Evolutionary conservation across 1,284 basidiomycete genomes (phyloP).

Genomic region (Rhizoctonia solani): DNA sequence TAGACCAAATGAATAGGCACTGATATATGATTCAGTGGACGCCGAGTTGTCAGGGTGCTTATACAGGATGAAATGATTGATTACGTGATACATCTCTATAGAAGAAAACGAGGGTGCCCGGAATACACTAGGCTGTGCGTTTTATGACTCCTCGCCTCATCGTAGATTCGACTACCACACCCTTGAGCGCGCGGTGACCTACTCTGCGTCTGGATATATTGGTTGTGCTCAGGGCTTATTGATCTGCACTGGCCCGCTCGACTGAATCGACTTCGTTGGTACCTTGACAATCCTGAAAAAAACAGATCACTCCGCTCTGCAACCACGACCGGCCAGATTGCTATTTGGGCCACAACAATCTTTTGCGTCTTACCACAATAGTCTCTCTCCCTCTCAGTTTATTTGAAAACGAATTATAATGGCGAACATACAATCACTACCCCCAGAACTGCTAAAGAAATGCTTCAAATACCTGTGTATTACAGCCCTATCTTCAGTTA

Average conservation of each 20-base stretch:
- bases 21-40: no score
- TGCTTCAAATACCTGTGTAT: slow-evolving; percentile 20
- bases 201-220: no score
- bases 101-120: not conserved
- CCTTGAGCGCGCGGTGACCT: not conserved
- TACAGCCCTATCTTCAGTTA: slow-evolving; percentile 20
- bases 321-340: no score
- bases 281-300: no score
- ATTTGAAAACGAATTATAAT: not conserved
- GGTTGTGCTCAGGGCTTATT: no score
- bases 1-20: not conserved
- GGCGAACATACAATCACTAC: slow-evolving; percentile 6
- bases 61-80: not conserved
- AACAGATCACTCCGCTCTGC: no score
- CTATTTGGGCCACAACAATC: no score
- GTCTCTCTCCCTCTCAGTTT: no score
- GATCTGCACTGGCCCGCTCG: no score
- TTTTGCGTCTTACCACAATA: no score
- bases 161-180: not conserved
- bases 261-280: no score
- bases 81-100: not conserved
- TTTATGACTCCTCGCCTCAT: not conserved
- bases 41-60: no score
- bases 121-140: slow-evolving; percentile 3
- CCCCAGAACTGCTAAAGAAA: slow-evolving; percentile 18